Base-by-base conservation (phyloP, 768 basidiomycete genomes). In the Pleurotus salmoneostramineus region DNA sequence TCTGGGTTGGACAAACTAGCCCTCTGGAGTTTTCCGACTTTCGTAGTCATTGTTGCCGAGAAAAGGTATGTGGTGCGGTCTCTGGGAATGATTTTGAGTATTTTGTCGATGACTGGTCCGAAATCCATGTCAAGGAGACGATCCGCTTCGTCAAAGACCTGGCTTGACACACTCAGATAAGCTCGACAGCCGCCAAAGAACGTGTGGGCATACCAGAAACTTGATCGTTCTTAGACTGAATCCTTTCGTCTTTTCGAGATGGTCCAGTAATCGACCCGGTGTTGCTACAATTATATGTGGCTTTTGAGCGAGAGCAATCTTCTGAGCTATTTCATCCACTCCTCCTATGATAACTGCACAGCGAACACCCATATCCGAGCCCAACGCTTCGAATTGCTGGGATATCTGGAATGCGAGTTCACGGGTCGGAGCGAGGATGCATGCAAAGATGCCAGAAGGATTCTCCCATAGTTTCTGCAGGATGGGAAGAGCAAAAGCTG, bases 131-230 rank as follows among this genome's bases (percentile, higher is more conserved):
- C 96, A 45, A 98, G 76, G 27, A 99, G 74, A 50, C 96, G 83
- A 74, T 99, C 96, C 5, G 97, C 96, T 74, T 98, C 96, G 63
- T 98, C 96, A 64, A 99, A 77, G n/a, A 98, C 94, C 95, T 97
- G 62, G 5, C 14, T 17, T 11, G 6, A 59, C 56, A 36, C 44
- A 32, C 58, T 35, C 50, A 4, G n/a, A 51, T 34, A 42, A 35
- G 32, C 27, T 36, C 34, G n/a, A 33, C 33, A 15, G n/a, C 6
- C 6, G 31, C 5, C 33, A 33, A 11, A 40, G n/a, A 40, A 11
- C 21, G 35, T 6, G 12, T 17, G 3, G 8, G 69, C 91, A 51
- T 63, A 95, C 96, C 69, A 99, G 71, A 69, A 94, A 98, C 71
- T 93, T 92, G 55, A 98, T 74, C 12, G 74, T 81, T 65, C 92